Conservation (phyloP, 768 basidiomycete genomes). For the Hypholoma fasciculare region DNA sequence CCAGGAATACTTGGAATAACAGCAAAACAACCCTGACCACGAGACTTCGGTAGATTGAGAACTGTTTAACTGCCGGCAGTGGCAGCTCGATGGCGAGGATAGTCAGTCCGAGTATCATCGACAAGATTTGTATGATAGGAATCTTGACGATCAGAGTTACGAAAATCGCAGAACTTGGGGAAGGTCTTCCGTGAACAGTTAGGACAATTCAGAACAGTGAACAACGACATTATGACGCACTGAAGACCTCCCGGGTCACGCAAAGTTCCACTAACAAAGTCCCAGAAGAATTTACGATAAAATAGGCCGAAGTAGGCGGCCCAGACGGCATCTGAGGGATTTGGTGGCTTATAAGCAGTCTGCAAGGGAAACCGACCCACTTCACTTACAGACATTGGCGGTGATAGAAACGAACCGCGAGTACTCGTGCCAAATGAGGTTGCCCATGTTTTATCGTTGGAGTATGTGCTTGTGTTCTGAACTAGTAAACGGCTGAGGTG, state of each 20-base stretch:
- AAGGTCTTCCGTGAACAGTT: constrained; percentile 45
- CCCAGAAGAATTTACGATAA: constrained; percentile 97
- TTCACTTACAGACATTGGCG: constrained; percentile 68
- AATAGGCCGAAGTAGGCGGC: constrained; percentile 77
- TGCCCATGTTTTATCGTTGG: constrained; percentile 58
- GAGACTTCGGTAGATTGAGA: constrained; percentile 65
- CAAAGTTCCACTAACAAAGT: constrained; percentile 82
- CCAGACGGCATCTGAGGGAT: constrained; percentile 69
- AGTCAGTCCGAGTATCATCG: constrained; percentile 58
- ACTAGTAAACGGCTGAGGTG: constrained; percentile 16
- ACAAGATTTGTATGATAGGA: constrained; percentile 72
- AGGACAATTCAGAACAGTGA: background rate
- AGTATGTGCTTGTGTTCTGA: constrained; percentile 5
- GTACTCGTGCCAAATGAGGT: constrained; percentile 80
- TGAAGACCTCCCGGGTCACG: constrained; percentile 80
- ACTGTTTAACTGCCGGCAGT: constrained; percentile 52
- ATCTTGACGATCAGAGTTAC: constrained; percentile 72
- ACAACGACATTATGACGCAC: constrained; percentile 41
- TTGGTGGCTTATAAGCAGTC: constrained; percentile 9
- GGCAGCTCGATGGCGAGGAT: constrained; percentile 76
- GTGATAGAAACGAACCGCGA: constrained; percentile 67
- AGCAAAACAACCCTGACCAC: constrained; percentile 62
- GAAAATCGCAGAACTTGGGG: constrained; percentile 61
- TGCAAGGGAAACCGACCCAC: background rate
- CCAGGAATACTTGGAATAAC: constrained; percentile 59